Evolutionary conservation across 140 eudicot genomes (phyloP).

Genomic region (Flaveria floridana): DNA sequence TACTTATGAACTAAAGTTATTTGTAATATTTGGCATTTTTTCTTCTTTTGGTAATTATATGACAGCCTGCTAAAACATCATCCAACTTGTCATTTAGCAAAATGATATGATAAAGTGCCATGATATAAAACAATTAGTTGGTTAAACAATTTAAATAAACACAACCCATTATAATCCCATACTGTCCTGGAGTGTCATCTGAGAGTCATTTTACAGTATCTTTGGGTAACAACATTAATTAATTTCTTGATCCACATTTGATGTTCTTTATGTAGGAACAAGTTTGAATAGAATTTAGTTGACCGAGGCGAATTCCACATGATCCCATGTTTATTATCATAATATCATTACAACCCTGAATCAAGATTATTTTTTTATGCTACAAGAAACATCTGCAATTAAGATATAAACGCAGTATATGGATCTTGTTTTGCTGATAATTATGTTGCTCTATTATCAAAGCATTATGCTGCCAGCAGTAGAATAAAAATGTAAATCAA

Average conservation of each 20-base stretch:
- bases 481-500: not conserved
- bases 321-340: conserved; percentile 38
- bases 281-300: conserved; percentile 23
- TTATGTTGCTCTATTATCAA: conserved; percentile 33
- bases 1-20: no score
- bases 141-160: not conserved
- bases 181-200: conserved; percentile 3
- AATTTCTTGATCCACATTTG: conserved; percentile 24
- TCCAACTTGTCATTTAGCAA: no score
- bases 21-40: no score
- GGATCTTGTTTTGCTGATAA: conserved; percentile 38
- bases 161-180: not conserved
- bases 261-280: conserved; percentile 29
- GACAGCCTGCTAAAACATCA: no score
- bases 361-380: conserved; percentile 33
- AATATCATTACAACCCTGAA: conserved; percentile 27
- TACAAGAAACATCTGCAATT: conserved; percentile 24
- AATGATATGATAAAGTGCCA: no score
- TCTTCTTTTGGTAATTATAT: no score
- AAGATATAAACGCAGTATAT: conserved; percentile 29
- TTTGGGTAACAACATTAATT: conserved; percentile 22
- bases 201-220: not conserved
- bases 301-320: conserved; percentile 39
- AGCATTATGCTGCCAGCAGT: conserved; percentile 17
- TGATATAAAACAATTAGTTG: not conserved